Base-by-base conservation (phyloP, 139 green algal species). In the Ettlia oleoabundans region DNA sequence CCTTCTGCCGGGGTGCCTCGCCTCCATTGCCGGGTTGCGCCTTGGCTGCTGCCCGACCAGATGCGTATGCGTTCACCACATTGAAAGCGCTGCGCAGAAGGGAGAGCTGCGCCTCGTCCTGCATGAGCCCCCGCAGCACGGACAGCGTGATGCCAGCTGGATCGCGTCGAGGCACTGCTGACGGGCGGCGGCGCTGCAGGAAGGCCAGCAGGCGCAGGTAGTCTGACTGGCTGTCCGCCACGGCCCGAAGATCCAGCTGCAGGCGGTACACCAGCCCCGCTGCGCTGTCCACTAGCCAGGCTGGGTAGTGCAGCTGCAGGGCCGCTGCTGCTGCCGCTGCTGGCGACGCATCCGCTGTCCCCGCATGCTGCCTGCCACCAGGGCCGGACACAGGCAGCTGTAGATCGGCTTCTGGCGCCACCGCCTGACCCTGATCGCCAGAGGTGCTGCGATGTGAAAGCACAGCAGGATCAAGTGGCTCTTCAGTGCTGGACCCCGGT, bases 251-350 rank as follows among this genome's bases (percentile, higher is more conserved):
- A 58, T 86, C 81, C 24, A 86, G 71, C 71, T 71, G 52, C 37
- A 86, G 71, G 18, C 58, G 71, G 53, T 55, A 86, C 37, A 86
- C 51, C 26, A 47, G 3, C n/a, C 81, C 81, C 0, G 10, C 15
- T 0, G 19, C 40, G 21, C 21, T 24, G 41, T 86, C 81, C 51
- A 86, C 37, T 55, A 74, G 41, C 65, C 55, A 80, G 61, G 18
- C 19, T 26, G 71, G 81, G 53, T 53, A 64, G 61, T 78, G 80
- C 51, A 85, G 72, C 41, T 65, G 55, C 79, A 85, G 62, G 37
- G 62, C 42, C 0, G 47, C 42, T 2, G 63, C 2, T 8, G 35
- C 38, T 2, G 61, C 40, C 2, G 41, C 32, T 18, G 70, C n/a
- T n/a, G n/a, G n/a, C n/a, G n/a, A n/a, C n/a, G n/a, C n/a, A n/a